Base-by-base conservation (phyloP, 2,329 filamentous ascomycete genomes). In the Leptoxyphium fumago region DNA sequence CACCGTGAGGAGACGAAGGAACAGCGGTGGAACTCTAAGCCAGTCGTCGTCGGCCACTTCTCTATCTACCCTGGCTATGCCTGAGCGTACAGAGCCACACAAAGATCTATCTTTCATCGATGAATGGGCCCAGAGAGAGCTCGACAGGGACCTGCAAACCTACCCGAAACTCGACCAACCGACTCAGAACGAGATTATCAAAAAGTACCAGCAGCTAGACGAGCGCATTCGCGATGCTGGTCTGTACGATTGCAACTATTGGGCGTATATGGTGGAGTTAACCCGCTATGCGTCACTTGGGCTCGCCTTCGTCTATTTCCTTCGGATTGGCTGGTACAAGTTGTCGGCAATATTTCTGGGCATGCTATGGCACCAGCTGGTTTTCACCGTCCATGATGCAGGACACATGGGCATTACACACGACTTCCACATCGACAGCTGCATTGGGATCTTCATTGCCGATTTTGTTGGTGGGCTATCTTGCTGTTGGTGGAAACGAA, bases 331-430 rank as follows among this genome's bases (percentile, higher is more conserved):
- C 29, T 68, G 65, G 62, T 72, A 68, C 50, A 56, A 61, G n/a
- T 66, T 74, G 2, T 84, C 84, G 45, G 87, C 77, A 1, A 61
- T 84, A 41, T 86, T 80, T 52, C 70, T 96, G 2, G 91, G 89
- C 15, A 71, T 76, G 49, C 74, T 94, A 57, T 96, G 91, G 89
- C 91, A 96, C 59, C 91, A 96, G 61, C 73, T 96, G 26, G 83
- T 89, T 42, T 98, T 98, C 59, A 81, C 82, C 1, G 91, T 85
- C 48, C 91, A 98, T 63, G 91, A 98, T 69, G 85, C 89, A 42
- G 88, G 86, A 6, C 91, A 98, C 63, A 94, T 95, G 82, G 91
- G 85, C 52, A 94, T 98, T 55, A 98, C 91, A 2, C 89, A 96
- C 64, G 73, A 81, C 59, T 96, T 89, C 61, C 79, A 83, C 41